phyloP scores from a whole-genome alignment of 139 green algal genomes.

The Closterium sp. region DNA sequence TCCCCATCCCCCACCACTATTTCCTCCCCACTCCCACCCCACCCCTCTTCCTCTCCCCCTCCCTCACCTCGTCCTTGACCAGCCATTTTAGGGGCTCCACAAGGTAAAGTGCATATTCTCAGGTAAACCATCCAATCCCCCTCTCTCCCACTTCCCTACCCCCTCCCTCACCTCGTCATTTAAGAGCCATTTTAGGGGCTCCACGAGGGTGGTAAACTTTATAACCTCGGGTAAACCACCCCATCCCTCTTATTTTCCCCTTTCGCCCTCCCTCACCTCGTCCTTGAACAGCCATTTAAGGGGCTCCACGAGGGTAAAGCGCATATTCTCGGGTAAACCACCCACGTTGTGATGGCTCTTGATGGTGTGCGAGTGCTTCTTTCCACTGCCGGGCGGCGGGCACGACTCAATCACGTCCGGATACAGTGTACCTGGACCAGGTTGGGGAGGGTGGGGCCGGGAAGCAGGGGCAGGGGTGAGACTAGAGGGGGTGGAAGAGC shows the following conservation, averaged over 20 bases:
- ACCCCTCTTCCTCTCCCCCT: neutral
- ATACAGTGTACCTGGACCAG: constrained; percentile 80
- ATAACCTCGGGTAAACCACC: neutral
- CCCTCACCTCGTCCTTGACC: neutral
- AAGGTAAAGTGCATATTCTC: no score
- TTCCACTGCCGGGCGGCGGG: constrained; percentile 85
- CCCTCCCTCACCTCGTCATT: neutral
- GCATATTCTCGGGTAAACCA: constrained; percentile 93
- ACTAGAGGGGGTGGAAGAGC: neutral
- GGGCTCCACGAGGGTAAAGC: constrained; percentile 97
- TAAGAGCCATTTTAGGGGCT: neutral
- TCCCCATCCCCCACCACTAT: neutral
- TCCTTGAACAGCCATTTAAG: neutral
- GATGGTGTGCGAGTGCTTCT: constrained; percentile 99
- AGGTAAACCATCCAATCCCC: neutral
- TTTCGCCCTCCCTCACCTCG: neutral
- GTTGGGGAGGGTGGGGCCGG: neutral
- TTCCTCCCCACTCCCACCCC: neutral
- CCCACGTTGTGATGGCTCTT: constrained; percentile 99
- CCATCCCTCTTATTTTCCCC: no score
- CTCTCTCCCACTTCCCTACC: neutral
- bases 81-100: no score
- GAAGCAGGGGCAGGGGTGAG: no score
- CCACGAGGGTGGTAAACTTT: neutral
- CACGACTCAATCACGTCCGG: constrained; percentile 99